A percentile compares a stretch with the other conserved stretches of the same genome.
Conservation (phyloP, 106 monocot species). For the Allium fistulosum region DNA sequence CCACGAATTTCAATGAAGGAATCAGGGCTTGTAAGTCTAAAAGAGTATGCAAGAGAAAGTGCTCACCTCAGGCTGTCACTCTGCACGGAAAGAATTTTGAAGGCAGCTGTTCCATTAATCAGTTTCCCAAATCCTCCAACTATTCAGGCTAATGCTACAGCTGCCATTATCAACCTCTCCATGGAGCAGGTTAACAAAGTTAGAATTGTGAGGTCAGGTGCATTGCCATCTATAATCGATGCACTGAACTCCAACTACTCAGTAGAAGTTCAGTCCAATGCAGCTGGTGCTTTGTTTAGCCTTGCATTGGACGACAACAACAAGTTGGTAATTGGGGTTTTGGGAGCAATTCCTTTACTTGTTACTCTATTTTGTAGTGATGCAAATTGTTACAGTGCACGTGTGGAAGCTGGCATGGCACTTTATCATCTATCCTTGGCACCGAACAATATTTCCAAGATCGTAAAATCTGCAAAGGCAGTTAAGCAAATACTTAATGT, state of each 20-base stretch:
- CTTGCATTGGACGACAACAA: slow-evolving; percentile 62
- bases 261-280: slow-evolving; percentile 43
- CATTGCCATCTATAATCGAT: slow-evolving; percentile 41
- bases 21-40: slow-evolving; percentile 34
- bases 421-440: slow-evolving; percentile 49
- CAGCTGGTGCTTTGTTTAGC: slow-evolving; percentile 69
- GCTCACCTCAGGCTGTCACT: slow-evolving; percentile 29
- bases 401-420: slow-evolving; percentile 67
- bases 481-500: slow-evolving; percentile 29
- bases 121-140: slow-evolving; percentile 25
- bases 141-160: slow-evolving; percentile 40
- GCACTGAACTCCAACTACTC: slow-evolving; percentile 15
- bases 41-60: slow-evolving; percentile 39
- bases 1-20: slow-evolving; percentile 32
- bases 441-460: slow-evolving; percentile 39
- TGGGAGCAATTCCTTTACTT: slow-evolving; percentile 74
- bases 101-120: slow-evolving; percentile 22
- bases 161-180: slow-evolving; percentile 70
- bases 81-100: slow-evolving; percentile 45
- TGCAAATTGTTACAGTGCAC: slow-evolving; percentile 13
- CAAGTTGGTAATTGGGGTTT: slow-evolving; percentile 51
- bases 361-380: slow-evolving; percentile 32
- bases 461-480: slow-evolving; percentile 33
- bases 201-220: slow-evolving; percentile 55
- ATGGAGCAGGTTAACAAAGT: slow-evolving; percentile 54